Conservation (phyloP, 2,329 filamentous ascomycete genomes). For the Diplocarpon mali region DNA sequence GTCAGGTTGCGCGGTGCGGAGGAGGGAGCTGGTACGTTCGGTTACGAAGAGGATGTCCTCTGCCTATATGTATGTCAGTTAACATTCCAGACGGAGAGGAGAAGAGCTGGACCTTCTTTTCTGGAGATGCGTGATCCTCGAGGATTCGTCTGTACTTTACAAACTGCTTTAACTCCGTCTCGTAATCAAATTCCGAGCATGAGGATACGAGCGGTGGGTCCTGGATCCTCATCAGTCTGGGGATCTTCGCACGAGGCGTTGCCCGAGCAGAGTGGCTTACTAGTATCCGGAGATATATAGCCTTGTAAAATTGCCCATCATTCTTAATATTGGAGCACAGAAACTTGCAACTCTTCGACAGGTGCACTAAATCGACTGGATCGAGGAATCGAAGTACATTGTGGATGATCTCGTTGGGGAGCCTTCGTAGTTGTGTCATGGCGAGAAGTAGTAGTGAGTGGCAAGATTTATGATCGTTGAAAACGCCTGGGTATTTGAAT, state of each 20-base stretch:
- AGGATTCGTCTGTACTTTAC: constrained; percentile 3
- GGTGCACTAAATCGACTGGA: constrained; percentile 42
- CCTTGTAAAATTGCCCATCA: constrained; percentile 49
- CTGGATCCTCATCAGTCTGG: not conserved
- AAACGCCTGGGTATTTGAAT: too few relatives aligned
- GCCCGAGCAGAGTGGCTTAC: constrained; percentile 29
- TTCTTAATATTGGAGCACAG: constrained; percentile 44
- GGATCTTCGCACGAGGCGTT: not conserved
- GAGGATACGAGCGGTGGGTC: constrained; percentile 4
- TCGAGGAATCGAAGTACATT: constrained; percentile 46
- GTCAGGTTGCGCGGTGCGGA: constrained; percentile 24
- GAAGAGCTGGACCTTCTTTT: constrained; percentile 3
- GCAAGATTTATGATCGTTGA: too few relatives aligned
- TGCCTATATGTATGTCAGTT: not conserved
- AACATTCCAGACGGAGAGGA: not conserved
- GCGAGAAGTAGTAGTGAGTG: too few relatives aligned
- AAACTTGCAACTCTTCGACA: constrained; percentile 40
- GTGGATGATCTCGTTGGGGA: constrained; percentile 53
- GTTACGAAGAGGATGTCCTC: not conserved
- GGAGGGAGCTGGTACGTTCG: not conserved
- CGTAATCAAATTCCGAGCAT: constrained; percentile 1
- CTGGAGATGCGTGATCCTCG: not conserved
- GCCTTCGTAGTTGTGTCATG: not conserved
- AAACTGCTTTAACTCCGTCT: constrained; percentile 1
- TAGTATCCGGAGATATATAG: constrained; percentile 46